Percentiles rank a stretch among this genome's conserved stretches.
phyloP scores from a whole-genome alignment of 2,329 filamentous ascomycete species.

The Dryadomyces quercivorus region DNA sequence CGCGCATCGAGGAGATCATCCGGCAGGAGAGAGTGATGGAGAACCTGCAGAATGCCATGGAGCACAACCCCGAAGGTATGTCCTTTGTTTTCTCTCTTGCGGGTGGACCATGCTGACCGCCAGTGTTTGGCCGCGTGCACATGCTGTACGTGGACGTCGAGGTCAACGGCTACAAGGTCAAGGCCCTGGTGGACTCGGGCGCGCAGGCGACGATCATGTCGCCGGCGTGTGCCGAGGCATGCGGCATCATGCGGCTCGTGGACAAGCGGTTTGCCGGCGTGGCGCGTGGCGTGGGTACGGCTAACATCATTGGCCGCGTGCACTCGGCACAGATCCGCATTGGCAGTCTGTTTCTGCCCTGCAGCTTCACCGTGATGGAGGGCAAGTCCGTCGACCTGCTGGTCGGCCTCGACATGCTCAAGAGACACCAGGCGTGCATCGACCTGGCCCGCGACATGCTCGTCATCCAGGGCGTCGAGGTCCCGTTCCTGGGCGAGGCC shows the following conservation, averaged over 20 bases:
- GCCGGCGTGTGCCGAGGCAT: constrained; percentile 76
- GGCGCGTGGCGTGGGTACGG: constrained; percentile 86
- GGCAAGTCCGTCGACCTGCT: constrained; percentile 92
- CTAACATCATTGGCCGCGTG: constrained; percentile 85
- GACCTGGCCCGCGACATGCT: constrained; percentile 77
- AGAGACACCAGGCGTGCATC: constrained; percentile 85
- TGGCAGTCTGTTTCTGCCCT: constrained; percentile 73
- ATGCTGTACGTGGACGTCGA: constrained; percentile 95
- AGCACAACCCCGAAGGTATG: constrained; percentile 91
- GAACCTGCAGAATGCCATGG: constrained; percentile 92
- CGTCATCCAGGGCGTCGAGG: constrained; percentile 76
- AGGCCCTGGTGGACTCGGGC: constrained; percentile 93
- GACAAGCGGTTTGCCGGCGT: constrained; percentile 87
- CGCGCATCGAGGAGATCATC: constrained; percentile 93
- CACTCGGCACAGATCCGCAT: constrained; percentile 94
- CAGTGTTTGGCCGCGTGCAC: constrained; percentile 87
- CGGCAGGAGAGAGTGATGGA: constrained; percentile 88
- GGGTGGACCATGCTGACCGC: background rate
- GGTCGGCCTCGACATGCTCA: constrained; percentile 91
- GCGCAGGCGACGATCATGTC: constrained; percentile 99
- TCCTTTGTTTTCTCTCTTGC: constrained; percentile 7
- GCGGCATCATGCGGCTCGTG: constrained; percentile 91
- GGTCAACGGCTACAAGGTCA: constrained; percentile 85
- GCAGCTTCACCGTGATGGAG: constrained; percentile 98
- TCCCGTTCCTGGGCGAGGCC: constrained; percentile 81